Evolutionary conservation across 371 early-diverging fungal species (phyloP), one percentile per base, ranked within the genome.

Genomic region (Parasitella parasitica): DNA sequence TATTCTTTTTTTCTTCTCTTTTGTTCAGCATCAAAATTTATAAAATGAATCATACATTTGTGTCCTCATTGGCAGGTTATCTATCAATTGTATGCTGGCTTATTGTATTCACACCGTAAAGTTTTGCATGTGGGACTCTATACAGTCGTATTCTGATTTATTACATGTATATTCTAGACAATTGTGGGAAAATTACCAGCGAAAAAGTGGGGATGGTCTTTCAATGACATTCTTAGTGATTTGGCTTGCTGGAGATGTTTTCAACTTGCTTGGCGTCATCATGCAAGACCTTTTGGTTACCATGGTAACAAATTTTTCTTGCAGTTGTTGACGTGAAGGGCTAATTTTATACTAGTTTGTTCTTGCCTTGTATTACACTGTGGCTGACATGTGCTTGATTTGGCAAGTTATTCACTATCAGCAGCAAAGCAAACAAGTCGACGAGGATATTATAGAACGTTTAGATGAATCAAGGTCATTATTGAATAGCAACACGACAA

Each of bases 181-280:
- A 73, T 64, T 88, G 28, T 84, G 75, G 67, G 79, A 77, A 65
- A 91, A 90, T 59, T 90, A 83, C 67, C 73, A 62, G 61, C 66
- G 79, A 2, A 75, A 85, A 61, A 83, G 76, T 50, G 84, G 88
- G 7, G 84, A 87, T 54, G 86, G 86, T 6, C 70, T 95, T 15
- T 86, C 89, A 18, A 63, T 89, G 63, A 71, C 80, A 1, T 93
- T 94, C 61, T 64, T 95, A 8, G 75, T 85, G 20, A 85, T 90
- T 67, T 95, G 95, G 95, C 71, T 92, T n/a, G 80, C 84, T 1
- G 95, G 94, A 13, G 95, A 95, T 64, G 67, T 91, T 28, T 82
- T 87, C 68, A 93, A 93, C 72, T 71, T 93, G 34, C 68, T 86
- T 46, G 95, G 94, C 39, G 86, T 89, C 43, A 72, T 89, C 18